Base-by-base conservation (phyloP, 305 asterid genomes). In the Lippia alba region DNA sequence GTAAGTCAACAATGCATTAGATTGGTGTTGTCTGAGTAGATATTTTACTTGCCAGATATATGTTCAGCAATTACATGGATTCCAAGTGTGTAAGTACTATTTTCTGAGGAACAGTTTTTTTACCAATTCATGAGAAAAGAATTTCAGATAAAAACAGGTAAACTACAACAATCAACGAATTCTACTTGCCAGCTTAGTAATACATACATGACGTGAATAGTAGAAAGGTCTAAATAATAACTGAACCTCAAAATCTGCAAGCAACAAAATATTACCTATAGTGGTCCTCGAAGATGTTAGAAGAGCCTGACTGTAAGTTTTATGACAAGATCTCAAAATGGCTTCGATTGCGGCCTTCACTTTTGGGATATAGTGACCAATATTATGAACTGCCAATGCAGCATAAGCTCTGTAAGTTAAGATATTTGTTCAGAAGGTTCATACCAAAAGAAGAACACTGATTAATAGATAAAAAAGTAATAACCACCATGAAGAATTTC, bases 281-380 rank as follows among this genome's bases (percentile, higher is more conserved):
- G 97, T 90, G 70, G 99, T 92, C 94, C 84, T 92, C 76, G 99
- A 95, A 74, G 98, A 95, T 70, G 97, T 95, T 74, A 95, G 92
- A 76, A 95, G 96, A 72, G 99, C 99, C 82, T 86, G 97, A 72
- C 96, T 83, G 46, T 89, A 92, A 61, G 90, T 84, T 78, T 79
- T 86, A 78, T 95, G 91, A 84, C 99, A 92, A 74, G 98, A 86
- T 74, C 94, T 95, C 88, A 95, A 67, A 78, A 92, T 86, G 73
- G 96, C 86, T 78, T 95, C 98, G 64, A 95, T 95, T 72, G 98
- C 96, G 62, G 96, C 90, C 87, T 95, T 95, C 64, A 95, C 99
- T 84, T 92, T 95, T 60, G 99, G 98, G 75, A 95, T 87, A 83
- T 90, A 92, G 74, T 92, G 99, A 72, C 99, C 99, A 82, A 92